These are phyloP conservation scores for Xylariales sp. DNA, from an alignment of 2,329 filamentous ascomycete genomes.

Conservation along the genomic window DNA sequence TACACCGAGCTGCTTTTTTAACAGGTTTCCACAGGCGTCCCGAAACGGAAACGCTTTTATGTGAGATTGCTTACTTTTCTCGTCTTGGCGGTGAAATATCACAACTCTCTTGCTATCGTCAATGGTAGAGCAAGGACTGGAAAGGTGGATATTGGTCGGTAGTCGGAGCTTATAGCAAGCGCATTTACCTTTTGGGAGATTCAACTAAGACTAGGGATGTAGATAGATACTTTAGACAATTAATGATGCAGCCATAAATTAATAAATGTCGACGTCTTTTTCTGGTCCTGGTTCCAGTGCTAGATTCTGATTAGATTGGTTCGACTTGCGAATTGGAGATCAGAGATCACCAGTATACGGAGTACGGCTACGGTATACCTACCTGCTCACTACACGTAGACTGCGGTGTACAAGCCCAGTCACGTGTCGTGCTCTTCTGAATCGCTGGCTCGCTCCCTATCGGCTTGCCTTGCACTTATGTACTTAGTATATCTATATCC, in stretches of 20 bases:
- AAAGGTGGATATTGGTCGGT: slow-evolving; percentile 13
- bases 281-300: not conserved
- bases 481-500: no score
- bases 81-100: slow-evolving; percentile 28
- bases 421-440: slow-evolving; percentile 26
- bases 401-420: slow-evolving; percentile 5
- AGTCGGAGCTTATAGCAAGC: slow-evolving; percentile 5
- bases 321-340: slow-evolving; percentile 13
- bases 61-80: slow-evolving; percentile 26
- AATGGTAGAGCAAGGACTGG: slow-evolving; percentile 3
- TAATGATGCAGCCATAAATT: slow-evolving; percentile 14
- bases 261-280: slow-evolving; percentile 8
- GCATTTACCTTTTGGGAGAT: not conserved
- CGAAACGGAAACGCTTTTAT: slow-evolving; percentile 16
- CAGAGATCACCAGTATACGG: not conserved
- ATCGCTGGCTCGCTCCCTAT: no score
- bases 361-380: not conserved
- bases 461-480: no score
- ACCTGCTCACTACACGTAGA: not conserved
- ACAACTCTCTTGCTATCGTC: slow-evolving; percentile 10
- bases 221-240: not conserved
- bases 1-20: slow-evolving; percentile 26
- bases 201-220: not conserved
- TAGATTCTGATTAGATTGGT: not conserved
- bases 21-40: slow-evolving; percentile 20